phyloP scores from a whole-genome alignment of 179 eudicot genomes.

The Amaranthus tricolor region DNA sequence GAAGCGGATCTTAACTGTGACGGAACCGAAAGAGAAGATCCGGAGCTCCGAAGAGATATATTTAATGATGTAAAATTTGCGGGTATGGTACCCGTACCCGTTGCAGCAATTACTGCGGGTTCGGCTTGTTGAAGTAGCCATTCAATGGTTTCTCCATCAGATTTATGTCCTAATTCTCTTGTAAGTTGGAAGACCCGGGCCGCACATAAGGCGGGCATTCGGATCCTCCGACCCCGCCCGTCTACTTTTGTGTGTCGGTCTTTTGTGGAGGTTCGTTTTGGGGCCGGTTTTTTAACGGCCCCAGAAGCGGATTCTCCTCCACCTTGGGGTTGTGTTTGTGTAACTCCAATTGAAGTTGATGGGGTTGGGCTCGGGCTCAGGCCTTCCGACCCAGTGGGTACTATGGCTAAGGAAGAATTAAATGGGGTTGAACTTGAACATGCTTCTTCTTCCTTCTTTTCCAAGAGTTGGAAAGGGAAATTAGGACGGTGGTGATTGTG shows the following conservation, averaged over 20 bases:
- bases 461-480: constrained; percentile 45
- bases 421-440: constrained; percentile 31
- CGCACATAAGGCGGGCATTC: constrained; percentile 50
- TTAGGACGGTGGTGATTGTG: constrained; percentile 36
- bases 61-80: constrained; percentile 49
- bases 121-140: constrained; percentile 51
- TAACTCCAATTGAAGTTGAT: constrained; percentile 11
- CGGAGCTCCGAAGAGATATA: constrained; percentile 43
- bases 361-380: constrained; percentile 26
- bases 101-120: constrained; percentile 50
- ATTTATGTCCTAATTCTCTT: constrained; percentile 45
- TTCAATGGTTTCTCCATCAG: constrained; percentile 48
- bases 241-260: constrained; percentile 53
- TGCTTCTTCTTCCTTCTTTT: constrained; percentile 41
- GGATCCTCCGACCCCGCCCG: constrained; percentile 49
- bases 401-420: constrained; percentile 37
- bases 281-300: constrained; percentile 34
- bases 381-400: constrained; percentile 25
- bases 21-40: constrained; percentile 42
- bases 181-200: constrained; percentile 51
- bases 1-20: constrained; percentile 38
- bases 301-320: constrained; percentile 18
- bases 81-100: constrained; percentile 50
- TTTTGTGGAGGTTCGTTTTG: constrained; percentile 44
- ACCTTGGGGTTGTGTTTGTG: constrained; percentile 28